phyloP scores from a whole-genome alignment of 805 yeast species.

The Zygotorulaspora florentina region DNA sequence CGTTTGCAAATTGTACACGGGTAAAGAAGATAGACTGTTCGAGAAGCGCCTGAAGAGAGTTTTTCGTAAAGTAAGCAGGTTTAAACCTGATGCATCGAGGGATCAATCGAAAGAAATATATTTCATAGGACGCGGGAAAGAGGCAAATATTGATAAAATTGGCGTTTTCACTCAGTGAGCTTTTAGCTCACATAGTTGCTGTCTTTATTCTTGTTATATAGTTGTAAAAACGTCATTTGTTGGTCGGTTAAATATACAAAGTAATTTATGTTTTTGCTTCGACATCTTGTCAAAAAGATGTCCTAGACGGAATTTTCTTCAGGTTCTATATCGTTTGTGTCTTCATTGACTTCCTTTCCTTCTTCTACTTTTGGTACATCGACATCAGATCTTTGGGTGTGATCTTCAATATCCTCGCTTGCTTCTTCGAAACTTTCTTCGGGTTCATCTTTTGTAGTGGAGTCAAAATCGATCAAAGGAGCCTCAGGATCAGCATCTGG shows the following conservation, averaged over 20 bases:
- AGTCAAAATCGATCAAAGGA: constrained; percentile 42
- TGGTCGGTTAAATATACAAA: constrained; percentile 1
- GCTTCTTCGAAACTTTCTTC: constrained; percentile 4
- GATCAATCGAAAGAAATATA: constrained; percentile 78
- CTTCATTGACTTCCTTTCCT: not conserved
- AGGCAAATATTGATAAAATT: constrained; percentile 39
- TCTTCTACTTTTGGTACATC: not conserved
- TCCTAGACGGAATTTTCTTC: constrained; percentile 1
- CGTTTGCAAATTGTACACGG: constrained; percentile 82
- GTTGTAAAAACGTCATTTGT: not conserved
- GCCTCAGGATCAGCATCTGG: constrained; percentile 17
- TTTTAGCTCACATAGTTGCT: not conserved
- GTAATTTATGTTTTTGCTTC: not conserved
- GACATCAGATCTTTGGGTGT: constrained; percentile 6
- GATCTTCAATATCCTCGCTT: constrained; percentile 15
- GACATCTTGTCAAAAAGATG: not conserved
- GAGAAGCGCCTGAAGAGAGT: constrained; percentile 53
- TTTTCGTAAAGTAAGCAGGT: constrained; percentile 60
- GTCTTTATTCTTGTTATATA: not conserved
- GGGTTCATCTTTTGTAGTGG: constrained; percentile 24
- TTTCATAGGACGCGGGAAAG: constrained; percentile 61
- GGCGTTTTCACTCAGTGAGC: constrained; percentile 37
- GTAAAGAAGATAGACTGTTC: constrained; percentile 67
- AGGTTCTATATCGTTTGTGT: constrained; percentile 10
- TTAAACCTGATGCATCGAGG: constrained; percentile 80